Evolutionary conservation across 2,329 filamentous ascomycete species (phyloP), one percentile per base, ranked within the genome.

Genomic region (Hypoxylon sp.): DNA sequence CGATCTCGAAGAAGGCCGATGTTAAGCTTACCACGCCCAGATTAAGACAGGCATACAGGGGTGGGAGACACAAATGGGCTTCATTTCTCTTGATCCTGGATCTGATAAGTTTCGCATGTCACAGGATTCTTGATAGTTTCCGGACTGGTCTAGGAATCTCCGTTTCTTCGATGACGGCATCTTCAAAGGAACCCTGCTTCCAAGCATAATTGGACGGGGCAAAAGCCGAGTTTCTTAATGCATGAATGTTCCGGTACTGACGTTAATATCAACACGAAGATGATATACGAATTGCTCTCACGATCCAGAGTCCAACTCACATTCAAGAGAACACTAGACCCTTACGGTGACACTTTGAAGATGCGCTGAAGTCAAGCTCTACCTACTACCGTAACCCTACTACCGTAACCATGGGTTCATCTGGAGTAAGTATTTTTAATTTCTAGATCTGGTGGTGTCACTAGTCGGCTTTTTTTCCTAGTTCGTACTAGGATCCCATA

Each of bases 141-240:
- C n/a, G 37, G n/a, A 34, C 48, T 56, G 32, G 32, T 30, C 30
- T 37, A 8, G 44, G 22, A 22, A 39, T 48, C 59, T 54, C 56
- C 44, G 30, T 43, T 30, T 56, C 47, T 37, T 37, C 44, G 59
- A 67, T 59, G 56, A 51, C 62, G 44, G 48, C 47, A 56, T 34
- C 43, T 41, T 30, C 48, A 49, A 17, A 37, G 47, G 46, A 39
- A 48, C 34, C 47, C 48, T n/a, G 17, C 17, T n/a, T 11, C 13
- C 4, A 37, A 7, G 17, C 37, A 19, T 20, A 7, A 41, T 41
- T 41, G 37, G 37, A 41, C 37, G 17, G 17, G 17, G n/a, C 37
- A 34, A 34, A 22, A 37, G n/a, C 44, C 24, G 46, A 30, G 13
- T 41, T 7, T 24, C 7, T 8, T 49, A n/a, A 26, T 4, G 15